Conservation (phyloP, 2,329 filamentous ascomycete genomes). For the Pestalotiopsis sp. region DNA sequence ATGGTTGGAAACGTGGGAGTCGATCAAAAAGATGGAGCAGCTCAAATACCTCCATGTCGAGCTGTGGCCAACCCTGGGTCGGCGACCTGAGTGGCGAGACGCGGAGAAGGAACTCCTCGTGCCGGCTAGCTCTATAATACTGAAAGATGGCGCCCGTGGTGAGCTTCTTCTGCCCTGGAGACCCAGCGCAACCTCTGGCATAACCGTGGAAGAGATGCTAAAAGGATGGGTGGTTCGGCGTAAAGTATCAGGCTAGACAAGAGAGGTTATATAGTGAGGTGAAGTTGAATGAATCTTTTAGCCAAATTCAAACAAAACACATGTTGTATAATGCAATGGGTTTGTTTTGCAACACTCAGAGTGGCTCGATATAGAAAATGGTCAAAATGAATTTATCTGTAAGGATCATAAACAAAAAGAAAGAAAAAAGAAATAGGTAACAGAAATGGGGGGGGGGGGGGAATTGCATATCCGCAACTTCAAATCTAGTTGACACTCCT, state of each 20-base stretch:
- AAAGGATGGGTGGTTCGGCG: background rate
- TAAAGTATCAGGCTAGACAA: background rate
- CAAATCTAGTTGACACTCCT: no score
- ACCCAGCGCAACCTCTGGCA: background rate
- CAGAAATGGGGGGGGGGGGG: no score
- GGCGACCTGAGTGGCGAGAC: background rate
- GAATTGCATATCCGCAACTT: no score
- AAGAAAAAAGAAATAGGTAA: no score
- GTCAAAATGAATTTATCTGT: no score
- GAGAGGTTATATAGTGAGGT: no score
- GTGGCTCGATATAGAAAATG: no score
- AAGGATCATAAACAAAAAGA: no score
- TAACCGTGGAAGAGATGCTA: background rate
- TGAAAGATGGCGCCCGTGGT: background rate
- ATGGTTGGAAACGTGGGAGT: background rate
- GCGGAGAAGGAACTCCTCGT: background rate
- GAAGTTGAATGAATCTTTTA: no score
- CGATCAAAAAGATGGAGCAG: background rate
- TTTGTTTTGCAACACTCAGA: no score
- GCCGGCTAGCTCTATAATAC: background rate
- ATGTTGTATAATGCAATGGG: no score
- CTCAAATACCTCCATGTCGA: background rate
- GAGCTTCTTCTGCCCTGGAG: background rate
- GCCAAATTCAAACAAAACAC: no score
- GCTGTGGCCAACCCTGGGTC: background rate